Percentiles rank a stretch among this genome's conserved stretches.
These are phyloP conservation scores for Alnus glutinosa DNA, from an alignment of 306 rosid genomes.

Conservation along the genomic window DNA sequence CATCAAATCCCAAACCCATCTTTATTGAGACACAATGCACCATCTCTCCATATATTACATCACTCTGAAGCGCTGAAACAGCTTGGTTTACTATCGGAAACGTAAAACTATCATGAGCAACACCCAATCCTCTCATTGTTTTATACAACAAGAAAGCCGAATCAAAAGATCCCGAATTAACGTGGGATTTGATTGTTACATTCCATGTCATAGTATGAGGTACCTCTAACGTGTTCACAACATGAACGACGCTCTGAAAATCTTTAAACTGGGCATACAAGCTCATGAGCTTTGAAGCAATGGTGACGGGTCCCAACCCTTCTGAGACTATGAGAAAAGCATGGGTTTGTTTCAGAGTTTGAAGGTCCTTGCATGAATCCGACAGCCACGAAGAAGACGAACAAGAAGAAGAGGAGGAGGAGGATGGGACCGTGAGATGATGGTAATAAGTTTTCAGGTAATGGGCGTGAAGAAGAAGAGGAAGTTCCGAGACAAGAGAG, in stretches of 20 bases:
- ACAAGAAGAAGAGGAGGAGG: not conserved
- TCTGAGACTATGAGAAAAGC: constrained; percentile 37
- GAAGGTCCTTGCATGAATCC: constrained; percentile 35
- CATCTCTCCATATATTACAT: constrained; percentile 42
- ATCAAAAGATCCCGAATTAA: constrained; percentile 37
- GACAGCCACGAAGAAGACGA: constrained; percentile 9
- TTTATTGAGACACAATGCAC: constrained; percentile 47
- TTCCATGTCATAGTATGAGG: constrained; percentile 46
- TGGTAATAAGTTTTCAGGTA: constrained; percentile 34
- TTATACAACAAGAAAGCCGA: constrained; percentile 40
- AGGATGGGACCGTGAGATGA: not conserved
- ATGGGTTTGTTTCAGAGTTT: constrained; percentile 32
- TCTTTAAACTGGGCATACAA: constrained; percentile 37
- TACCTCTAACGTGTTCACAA: constrained; percentile 23
- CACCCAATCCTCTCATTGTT: constrained; percentile 44
- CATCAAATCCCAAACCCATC: constrained; percentile 47
- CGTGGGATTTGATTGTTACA: constrained; percentile 36
- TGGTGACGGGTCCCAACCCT: constrained; percentile 16
- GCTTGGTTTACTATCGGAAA: constrained; percentile 45
- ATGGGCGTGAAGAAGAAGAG: constrained; percentile 48
- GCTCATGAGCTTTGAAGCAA: constrained; percentile 28
- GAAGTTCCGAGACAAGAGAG: constrained; percentile 8
- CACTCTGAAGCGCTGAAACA: constrained; percentile 23
- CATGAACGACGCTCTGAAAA: constrained; percentile 33
- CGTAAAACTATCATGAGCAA: constrained; percentile 44